phyloP scores from a whole-genome alignment of 108 stramenopile species.

The Tribonema minus region DNA sequence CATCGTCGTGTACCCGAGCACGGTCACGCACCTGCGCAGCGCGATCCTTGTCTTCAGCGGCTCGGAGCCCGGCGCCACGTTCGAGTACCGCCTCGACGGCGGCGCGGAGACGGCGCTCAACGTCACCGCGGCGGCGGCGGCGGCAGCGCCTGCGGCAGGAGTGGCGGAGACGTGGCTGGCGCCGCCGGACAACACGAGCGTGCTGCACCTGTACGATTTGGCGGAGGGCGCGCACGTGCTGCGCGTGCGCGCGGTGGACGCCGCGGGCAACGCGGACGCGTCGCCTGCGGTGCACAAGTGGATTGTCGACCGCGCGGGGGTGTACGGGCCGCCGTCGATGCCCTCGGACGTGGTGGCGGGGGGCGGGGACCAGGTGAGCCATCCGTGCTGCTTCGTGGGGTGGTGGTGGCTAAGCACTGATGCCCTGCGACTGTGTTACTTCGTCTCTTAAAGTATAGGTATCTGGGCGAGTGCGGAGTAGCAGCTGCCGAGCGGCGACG shows the following conservation, averaged over 20 bases:
- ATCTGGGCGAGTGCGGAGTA: too few relatives aligned
- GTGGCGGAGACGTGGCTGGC: background rate
- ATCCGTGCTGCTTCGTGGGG: too few relatives aligned
- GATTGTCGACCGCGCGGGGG: conserved; percentile 19
- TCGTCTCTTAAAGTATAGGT: too few relatives aligned
- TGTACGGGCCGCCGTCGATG: conserved; percentile 17
- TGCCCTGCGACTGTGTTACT: too few relatives aligned
- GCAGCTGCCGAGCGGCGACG: conserved; percentile 10
- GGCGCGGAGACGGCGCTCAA: background rate
- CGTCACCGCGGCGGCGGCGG: background rate
- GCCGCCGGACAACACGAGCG: conserved; percentile 2
- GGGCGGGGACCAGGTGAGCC: conserved; percentile 23
- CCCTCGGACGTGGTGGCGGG: conserved; percentile 12
- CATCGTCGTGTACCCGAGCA: conserved; percentile 14
- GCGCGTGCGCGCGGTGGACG: conserved; percentile 13
- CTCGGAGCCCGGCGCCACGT: background rate
- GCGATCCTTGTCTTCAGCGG: conserved; percentile 8
- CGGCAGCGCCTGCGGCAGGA: too few relatives aligned
- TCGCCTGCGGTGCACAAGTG: conserved; percentile 20
- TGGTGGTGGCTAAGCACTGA: too few relatives aligned
- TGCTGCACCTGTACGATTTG: conserved; percentile 5
- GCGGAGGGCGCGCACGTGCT: conserved; percentile 28
- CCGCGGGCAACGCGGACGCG: conserved; percentile 25
- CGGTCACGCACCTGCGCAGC: conserved; percentile 18
- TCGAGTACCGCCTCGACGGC: conserved; percentile 20